A percentile compares a stretch with the other conserved stretches of the same genome.
Conservation (phyloP, 768 basidiomycete species). For the Boletus rex-veris region DNA sequence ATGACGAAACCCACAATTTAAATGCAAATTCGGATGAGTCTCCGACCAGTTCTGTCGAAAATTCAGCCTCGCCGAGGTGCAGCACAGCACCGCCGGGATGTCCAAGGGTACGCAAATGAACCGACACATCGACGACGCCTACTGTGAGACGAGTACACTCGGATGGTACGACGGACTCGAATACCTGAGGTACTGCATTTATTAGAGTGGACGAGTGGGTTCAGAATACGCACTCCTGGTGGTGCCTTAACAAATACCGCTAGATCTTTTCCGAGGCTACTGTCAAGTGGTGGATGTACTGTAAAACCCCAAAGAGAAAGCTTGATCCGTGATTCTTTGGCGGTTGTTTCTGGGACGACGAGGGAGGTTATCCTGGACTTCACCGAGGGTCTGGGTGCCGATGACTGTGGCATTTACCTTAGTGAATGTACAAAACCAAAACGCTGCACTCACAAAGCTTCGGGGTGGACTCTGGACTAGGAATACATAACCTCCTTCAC, state of each 20-base stretch:
- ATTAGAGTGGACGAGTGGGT: neutral
- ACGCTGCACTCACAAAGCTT: conserved; percentile 47
- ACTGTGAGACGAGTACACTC: conserved; percentile 77
- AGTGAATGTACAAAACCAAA: neutral
- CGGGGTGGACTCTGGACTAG: conserved; percentile 55
- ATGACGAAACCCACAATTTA: conserved; percentile 43
- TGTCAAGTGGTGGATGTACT: conserved; percentile 56
- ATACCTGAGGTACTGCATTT: conserved; percentile 49
- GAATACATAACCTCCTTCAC: conserved; percentile 35
- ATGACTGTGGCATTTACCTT: conserved; percentile 34
- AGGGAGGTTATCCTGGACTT: conserved; percentile 68
- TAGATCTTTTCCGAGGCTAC: conserved; percentile 62
- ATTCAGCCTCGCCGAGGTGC: conserved; percentile 61
- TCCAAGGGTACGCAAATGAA: conserved; percentile 54
- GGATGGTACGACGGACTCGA: conserved; percentile 88
- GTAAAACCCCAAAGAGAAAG: conserved; percentile 63
- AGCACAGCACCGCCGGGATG: conserved; percentile 65
- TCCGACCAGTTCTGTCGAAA: conserved; percentile 71
- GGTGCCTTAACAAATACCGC: conserved; percentile 72
- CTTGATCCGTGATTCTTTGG: conserved; percentile 78
- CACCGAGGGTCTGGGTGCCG: conserved; percentile 47
- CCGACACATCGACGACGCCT: conserved; percentile 60
- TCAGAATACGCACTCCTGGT: conserved; percentile 65
- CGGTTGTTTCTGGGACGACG: conserved; percentile 51
- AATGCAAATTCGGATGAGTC: conserved; percentile 56